phyloP scores from a whole-genome alignment of 2,329 filamentous ascomycete genomes.

The Cercospora sp. region DNA sequence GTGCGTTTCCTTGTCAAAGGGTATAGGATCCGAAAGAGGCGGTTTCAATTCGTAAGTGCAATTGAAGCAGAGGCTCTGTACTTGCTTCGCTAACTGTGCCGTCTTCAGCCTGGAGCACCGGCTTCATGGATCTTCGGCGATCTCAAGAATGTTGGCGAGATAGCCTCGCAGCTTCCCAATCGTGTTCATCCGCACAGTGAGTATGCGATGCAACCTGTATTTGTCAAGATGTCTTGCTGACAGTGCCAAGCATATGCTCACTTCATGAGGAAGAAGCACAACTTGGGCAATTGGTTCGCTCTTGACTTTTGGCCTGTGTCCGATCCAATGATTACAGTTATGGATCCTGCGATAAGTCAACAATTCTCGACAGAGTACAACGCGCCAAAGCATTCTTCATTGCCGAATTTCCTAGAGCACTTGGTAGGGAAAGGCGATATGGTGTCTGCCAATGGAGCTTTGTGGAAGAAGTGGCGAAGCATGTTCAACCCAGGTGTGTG shows the following conservation, averaged over 20 bases:
- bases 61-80: not conserved
- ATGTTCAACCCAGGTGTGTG: slow-evolving; percentile 43
- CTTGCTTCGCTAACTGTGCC: not conserved
- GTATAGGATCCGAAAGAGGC: slow-evolving; percentile 9
- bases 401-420: slow-evolving; percentile 20
- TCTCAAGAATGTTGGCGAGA: slow-evolving; percentile 22
- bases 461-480: slow-evolving; percentile 47
- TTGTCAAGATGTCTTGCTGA: not conserved
- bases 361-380: slow-evolving; percentile 24
- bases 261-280: slow-evolving; percentile 25
- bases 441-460: slow-evolving; percentile 40
- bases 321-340: slow-evolving; percentile 24
- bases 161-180: slow-evolving; percentile 8
- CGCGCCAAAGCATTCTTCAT: slow-evolving; percentile 18
- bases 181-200: slow-evolving; percentile 19
- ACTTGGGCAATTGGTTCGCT: slow-evolving; percentile 25
- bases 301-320: slow-evolving; percentile 30
- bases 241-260: slow-evolving; percentile 14
- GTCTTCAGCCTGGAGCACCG: slow-evolving; percentile 24
- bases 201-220: not conserved
- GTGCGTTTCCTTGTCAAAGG: slow-evolving; percentile 7
- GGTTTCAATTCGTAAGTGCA: slow-evolving; percentile 1
- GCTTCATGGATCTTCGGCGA: slow-evolving; percentile 29
- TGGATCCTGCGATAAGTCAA: slow-evolving; percentile 26
- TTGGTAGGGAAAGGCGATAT: slow-evolving; percentile 30